Percentiles rank a stretch among this genome's conserved stretches.
phyloP scores from a whole-genome alignment of 768 basidiomycete species.

The Gloeopeniophorella convolvens region DNA sequence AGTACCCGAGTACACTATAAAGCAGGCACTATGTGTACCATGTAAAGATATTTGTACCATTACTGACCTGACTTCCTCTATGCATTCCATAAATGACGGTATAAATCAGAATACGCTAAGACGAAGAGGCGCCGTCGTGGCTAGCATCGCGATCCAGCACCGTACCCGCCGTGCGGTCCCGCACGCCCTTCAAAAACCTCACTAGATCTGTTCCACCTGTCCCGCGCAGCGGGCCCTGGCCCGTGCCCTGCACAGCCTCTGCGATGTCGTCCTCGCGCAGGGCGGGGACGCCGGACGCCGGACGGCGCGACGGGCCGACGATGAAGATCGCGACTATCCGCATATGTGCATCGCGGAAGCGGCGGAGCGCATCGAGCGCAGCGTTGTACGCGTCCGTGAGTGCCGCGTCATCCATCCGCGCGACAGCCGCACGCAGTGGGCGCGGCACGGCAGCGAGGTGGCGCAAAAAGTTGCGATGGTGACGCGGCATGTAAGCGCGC shows the following conservation, averaged over 20 bases:
- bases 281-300: neutral
- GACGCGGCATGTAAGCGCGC: slow-evolving; percentile 55
- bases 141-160: slow-evolving; percentile 20
- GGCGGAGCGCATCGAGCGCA: slow-evolving; percentile 43
- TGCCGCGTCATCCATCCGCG: slow-evolving; percentile 14
- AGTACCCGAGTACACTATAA: too few species aligned
- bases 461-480: slow-evolving; percentile 50
- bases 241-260: slow-evolving; percentile 20
- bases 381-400: slow-evolving; percentile 40
- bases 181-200: slow-evolving; percentile 48
- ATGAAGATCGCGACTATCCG: slow-evolving; percentile 51
- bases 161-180: slow-evolving; percentile 41
- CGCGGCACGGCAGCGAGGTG: slow-evolving; percentile 44
- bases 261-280: neutral
- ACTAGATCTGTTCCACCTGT: slow-evolving; percentile 55
- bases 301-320: slow-evolving; percentile 40
- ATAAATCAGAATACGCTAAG: too few species aligned
- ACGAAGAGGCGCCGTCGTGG: too few species aligned
- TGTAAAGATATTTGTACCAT: too few species aligned
- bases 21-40: too few species aligned
- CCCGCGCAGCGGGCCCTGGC: slow-evolving; percentile 32
- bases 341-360: slow-evolving; percentile 54
- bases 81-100: too few species aligned
- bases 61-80: too few species aligned
- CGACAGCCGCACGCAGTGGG: slow-evolving; percentile 41